A percentile compares a stretch with the other conserved stretches of the same genome.
phyloP scores from a whole-genome alignment of 2,329 filamentous ascomycete species.

The Colletotrichum higginsianum region DNA sequence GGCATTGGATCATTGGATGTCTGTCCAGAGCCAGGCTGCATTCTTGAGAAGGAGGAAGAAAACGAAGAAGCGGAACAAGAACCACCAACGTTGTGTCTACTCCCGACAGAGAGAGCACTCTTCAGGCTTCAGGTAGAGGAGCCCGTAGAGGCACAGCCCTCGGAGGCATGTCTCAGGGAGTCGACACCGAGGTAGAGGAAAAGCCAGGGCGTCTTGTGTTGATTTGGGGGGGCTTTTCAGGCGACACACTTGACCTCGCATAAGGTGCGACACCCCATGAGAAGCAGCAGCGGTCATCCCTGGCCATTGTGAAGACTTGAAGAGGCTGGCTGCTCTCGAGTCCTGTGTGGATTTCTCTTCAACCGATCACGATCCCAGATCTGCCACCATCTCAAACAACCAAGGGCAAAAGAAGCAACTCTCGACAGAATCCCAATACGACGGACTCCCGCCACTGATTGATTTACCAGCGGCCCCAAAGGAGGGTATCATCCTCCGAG shows the following conservation, averaged over 20 bases:
- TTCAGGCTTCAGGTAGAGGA: slow-evolving; percentile 24
- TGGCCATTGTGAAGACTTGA: not conserved
- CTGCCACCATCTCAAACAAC: slow-evolving; percentile 8
- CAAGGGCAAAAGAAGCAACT: slow-evolving; percentile 13
- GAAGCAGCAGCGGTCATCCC: slow-evolving; percentile 32
- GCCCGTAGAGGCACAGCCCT: slow-evolving; percentile 9
- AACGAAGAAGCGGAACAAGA: too few relatives aligned
- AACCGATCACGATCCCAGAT: slow-evolving; percentile 11
- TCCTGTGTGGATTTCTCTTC: slow-evolving; percentile 25
- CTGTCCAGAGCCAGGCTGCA: not conserved
- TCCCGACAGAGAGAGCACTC: not conserved
- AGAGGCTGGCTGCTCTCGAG: not conserved
- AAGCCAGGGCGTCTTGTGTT: slow-evolving; percentile 12
- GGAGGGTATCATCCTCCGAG: not conserved
- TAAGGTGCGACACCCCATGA: slow-evolving; percentile 14
- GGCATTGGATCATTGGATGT: slow-evolving; percentile 18
- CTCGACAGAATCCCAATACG: slow-evolving; percentile 2
- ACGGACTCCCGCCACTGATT: not conserved
- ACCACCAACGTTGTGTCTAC: not conserved
- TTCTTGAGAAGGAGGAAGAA: too few relatives aligned
- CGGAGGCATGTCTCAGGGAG: slow-evolving; percentile 19
- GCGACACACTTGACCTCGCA: not conserved
- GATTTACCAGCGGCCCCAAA: not conserved
- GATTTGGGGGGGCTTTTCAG: slow-evolving; percentile 23
- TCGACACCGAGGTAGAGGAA: too few relatives aligned